Conservation (phyloP, 2,329 filamentous ascomycete species). For the Cercospora beticola region DNA sequence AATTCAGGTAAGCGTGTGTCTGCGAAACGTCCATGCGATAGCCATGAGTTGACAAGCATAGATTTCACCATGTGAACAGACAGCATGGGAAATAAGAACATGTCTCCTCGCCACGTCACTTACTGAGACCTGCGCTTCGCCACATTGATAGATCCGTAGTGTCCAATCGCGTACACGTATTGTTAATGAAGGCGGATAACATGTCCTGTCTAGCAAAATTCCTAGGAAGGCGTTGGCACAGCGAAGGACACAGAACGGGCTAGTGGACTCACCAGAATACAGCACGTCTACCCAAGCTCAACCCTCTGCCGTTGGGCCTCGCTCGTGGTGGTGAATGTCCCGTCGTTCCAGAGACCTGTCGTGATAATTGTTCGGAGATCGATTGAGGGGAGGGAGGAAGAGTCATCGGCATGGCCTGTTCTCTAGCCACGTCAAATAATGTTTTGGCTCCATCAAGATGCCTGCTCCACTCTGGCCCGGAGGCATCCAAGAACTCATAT, state of each 20-base stretch:
- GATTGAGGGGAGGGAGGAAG: slow-evolving; percentile 42
- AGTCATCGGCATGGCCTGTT: slow-evolving; percentile 50
- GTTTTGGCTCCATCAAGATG: slow-evolving; percentile 67
- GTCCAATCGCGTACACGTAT: slow-evolving; percentile 60
- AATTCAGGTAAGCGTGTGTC: not conserved
- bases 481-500: slow-evolving; percentile 67
- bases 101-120: slow-evolving; percentile 31
- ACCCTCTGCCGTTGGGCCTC: slow-evolving; percentile 30
- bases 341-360: slow-evolving; percentile 7
- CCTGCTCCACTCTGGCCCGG: slow-evolving; percentile 61
- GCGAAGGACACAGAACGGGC: not conserved
- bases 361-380: slow-evolving; percentile 25
- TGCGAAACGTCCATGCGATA: not conserved
- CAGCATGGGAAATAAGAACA: not conserved
- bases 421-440: slow-evolving; percentile 57
- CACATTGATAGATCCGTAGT: slow-evolving; percentile 63
- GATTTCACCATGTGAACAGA: not conserved
- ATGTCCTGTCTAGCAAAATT: slow-evolving; percentile 67
- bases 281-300: slow-evolving; percentile 57
- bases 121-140: slow-evolving; percentile 62
- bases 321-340: not conserved
- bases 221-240: slow-evolving; percentile 31
- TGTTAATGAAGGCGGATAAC: slow-evolving; percentile 63
- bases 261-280: slow-evolving; percentile 53
- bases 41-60: not conserved